These are phyloP conservation scores for Rhizoclosmatium globosum DNA, from an alignment of 192 early-diverging fungal genomes.

Conservation along the genomic window DNA sequence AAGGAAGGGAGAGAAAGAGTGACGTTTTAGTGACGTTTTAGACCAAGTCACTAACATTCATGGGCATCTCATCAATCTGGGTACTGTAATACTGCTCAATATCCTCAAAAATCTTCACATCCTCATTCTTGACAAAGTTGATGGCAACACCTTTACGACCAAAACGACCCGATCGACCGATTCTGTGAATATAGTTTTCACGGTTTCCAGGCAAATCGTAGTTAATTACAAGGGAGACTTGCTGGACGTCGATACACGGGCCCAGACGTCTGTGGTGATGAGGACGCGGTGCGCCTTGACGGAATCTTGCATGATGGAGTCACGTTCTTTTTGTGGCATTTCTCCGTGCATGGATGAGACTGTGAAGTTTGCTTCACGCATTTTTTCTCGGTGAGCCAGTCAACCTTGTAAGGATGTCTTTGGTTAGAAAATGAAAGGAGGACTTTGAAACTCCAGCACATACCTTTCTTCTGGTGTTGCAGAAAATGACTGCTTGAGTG, in stretches of 20 bases:
- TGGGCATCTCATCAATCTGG: slow-evolving; percentile 97
- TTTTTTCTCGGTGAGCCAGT: slow-evolving; percentile 96
- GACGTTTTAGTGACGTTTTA: background rate
- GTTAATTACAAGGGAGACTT: slow-evolving; percentile 98
- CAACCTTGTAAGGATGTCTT: slow-evolving; percentile 63
- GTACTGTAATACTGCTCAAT: slow-evolving; percentile 95
- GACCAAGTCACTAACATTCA: slow-evolving; percentile 51
- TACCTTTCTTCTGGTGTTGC: slow-evolving; percentile 99
- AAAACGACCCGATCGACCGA: slow-evolving; percentile 97
- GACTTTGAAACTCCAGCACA: background rate
- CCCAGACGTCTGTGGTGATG: slow-evolving; percentile 98
- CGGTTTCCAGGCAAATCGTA: slow-evolving; percentile 96
- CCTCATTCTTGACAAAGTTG: slow-evolving; percentile 98
- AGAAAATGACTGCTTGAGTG: slow-evolving; percentile 99
- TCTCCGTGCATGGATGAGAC: slow-evolving; percentile 97
- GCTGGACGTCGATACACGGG: slow-evolving; percentile 99
- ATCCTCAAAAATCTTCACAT: slow-evolving; percentile 82
- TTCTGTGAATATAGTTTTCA: slow-evolving; percentile 98
- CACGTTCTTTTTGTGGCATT: slow-evolving; percentile 98
- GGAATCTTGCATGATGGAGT: slow-evolving; percentile 98
- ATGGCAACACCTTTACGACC: slow-evolving; percentile 98
- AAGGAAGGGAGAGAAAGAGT: too few relatives aligned
- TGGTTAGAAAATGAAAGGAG: too few relatives aligned
- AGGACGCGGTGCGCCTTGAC: slow-evolving; percentile 92
- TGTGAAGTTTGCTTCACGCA: slow-evolving; percentile 97